Conservation (phyloP, 140 eudicot species). For the Stevia rebaudiana region DNA sequence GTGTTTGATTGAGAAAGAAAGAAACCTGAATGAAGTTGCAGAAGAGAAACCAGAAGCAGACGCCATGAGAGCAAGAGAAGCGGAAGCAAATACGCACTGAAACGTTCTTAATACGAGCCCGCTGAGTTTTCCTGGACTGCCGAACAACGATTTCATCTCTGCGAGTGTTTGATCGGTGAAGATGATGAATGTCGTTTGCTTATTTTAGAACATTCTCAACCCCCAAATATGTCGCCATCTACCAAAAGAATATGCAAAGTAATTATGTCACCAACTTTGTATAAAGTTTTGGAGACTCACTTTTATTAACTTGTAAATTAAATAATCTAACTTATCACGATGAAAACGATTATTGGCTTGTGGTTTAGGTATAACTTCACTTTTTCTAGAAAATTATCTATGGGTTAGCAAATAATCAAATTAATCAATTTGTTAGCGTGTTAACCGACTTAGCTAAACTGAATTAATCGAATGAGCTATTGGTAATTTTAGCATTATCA, state of each 20-base stretch:
- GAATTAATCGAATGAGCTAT: too few species aligned
- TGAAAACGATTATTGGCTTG: not conserved
- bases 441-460: too few species aligned
- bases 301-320: not conserved
- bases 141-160: conserved; percentile 47
- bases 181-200: not conserved
- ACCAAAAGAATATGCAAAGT: conserved; percentile 9
- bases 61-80: conserved; percentile 48
- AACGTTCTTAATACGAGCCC: conserved; percentile 41
- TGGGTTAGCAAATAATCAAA: too few species aligned
- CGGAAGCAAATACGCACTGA: conserved; percentile 49
- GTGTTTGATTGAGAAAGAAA: not conserved
- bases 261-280: conserved; percentile 15
- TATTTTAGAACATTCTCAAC: conserved; percentile 5
- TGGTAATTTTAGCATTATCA: too few species aligned
- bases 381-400: not conserved
- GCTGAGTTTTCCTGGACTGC: conserved; percentile 58
- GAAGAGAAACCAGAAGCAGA: conserved; percentile 43
- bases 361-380: conserved; percentile 8
- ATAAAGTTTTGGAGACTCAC: not conserved
- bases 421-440: too few species aligned
- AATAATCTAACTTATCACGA: not conserved
- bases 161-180: not conserved
- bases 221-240: conserved; percentile 15
- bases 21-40: conserved; percentile 50